Percentiles rank a stretch among this genome's conserved stretches.
phyloP scores from a whole-genome alignment of 441 rosid genomes.

The Bruguiera hainesii region DNA sequence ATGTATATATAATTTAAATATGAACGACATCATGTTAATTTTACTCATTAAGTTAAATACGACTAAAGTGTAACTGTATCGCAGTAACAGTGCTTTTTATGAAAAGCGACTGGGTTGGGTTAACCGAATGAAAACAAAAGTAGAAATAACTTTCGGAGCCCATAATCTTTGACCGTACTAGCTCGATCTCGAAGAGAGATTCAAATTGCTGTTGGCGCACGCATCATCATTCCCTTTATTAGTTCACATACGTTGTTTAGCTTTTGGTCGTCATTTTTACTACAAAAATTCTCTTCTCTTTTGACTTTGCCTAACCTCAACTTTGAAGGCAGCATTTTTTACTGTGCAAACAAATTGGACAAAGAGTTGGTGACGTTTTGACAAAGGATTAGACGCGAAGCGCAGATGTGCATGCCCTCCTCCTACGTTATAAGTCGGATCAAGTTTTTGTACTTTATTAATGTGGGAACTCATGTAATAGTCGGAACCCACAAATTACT shows the following conservation, averaged over 20 bases:
- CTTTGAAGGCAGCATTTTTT: conserved; percentile 16
- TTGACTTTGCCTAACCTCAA: conserved; percentile 3
- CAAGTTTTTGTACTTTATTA: too few relatives aligned
- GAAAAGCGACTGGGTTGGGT: neutral
- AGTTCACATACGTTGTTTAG: conserved; percentile 5
- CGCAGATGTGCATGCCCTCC: too few relatives aligned
- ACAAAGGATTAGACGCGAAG: neutral
- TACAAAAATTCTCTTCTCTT: neutral
- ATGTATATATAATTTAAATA: too few relatives aligned
- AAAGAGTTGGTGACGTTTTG: neutral
- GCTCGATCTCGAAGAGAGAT: neutral
- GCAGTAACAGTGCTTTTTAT: too few relatives aligned
- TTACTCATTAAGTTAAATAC: too few relatives aligned
- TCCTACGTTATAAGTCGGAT: too few relatives aligned
- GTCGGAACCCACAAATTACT: too few relatives aligned
- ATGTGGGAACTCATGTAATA: too few relatives aligned
- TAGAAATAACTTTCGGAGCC: conserved; percentile 21
- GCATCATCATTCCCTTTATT: neutral
- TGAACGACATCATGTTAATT: too few relatives aligned
- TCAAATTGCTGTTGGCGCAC: neutral
- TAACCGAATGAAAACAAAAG: neutral
- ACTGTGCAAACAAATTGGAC: conserved; percentile 11
- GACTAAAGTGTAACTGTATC: too few relatives aligned
- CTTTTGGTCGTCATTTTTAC: conserved; percentile 10
- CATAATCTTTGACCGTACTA: conserved; percentile 22